A percentile compares a stretch with the other conserved stretches of the same genome.
These are phyloP conservation scores for Cucumis melo DNA, from an alignment of 306 rosid genomes.

Conservation along the genomic window DNA sequence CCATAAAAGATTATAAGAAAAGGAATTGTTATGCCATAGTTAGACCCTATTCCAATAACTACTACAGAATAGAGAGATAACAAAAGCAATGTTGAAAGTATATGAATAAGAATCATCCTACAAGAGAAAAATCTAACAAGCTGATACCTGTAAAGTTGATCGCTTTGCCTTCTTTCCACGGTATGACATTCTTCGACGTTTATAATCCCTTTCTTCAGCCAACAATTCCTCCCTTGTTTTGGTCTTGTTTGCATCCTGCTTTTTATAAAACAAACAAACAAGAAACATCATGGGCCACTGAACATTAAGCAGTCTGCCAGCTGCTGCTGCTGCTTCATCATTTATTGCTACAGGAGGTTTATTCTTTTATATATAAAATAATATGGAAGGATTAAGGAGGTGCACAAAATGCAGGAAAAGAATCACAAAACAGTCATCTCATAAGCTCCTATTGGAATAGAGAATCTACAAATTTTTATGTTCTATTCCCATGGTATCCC, in stretches of 20 bases:
- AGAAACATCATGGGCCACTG: not conserved
- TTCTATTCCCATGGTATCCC: not conserved
- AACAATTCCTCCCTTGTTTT: constrained; percentile 82
- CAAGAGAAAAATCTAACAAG: not conserved
- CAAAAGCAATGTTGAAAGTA: not conserved
- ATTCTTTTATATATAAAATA: not conserved
- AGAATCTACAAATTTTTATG: not conserved
- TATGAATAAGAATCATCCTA: not conserved
- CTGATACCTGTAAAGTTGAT: constrained; percentile 51
- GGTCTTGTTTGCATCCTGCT: constrained; percentile 39
- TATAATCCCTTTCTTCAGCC: constrained; percentile 94
- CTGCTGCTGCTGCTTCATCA: not conserved
- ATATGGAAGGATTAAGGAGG: not conserved
- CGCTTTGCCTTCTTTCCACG: constrained; percentile 84
- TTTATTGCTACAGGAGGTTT: not conserved
- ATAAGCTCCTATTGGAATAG: not conserved
- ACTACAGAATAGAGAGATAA: not conserved
- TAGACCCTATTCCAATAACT: not conserved
- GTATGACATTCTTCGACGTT: constrained; percentile 89
- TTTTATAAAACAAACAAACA: not conserved
- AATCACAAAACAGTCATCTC: not conserved
- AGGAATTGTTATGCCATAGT: not conserved
- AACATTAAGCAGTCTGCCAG: not conserved
- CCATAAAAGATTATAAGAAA: not conserved
- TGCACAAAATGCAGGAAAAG: not conserved